Evolutionary conservation across 257 asterid species (phyloP).

Genomic region (Scutellaria minor): DNA sequence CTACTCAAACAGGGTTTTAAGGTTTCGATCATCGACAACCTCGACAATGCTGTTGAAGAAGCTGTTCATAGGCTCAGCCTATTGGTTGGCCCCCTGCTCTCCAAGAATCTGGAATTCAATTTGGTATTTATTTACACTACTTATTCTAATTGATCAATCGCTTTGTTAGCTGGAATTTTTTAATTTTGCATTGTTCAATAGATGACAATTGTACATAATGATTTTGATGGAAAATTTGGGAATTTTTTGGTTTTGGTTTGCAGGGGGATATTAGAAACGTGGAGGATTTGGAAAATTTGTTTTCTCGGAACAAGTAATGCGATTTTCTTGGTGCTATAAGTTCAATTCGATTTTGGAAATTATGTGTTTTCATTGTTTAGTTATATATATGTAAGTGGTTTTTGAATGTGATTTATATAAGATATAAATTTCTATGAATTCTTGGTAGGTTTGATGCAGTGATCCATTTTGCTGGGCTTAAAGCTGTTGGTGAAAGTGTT

Average conservation of each 20-base stretch:
- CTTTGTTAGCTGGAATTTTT: not conserved
- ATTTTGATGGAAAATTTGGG: not conserved
- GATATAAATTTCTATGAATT: constrained; percentile 1
- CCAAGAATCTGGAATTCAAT: constrained; percentile 69
- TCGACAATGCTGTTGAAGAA: constrained; percentile 79
- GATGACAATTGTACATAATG: not conserved
- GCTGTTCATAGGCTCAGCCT: constrained; percentile 64
- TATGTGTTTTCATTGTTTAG: not conserved
- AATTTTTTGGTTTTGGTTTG: constrained; percentile 33
- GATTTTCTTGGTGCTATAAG: not conserved
- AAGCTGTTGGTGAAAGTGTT: constrained; percentile 98
- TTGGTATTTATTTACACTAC: constrained; percentile 50
- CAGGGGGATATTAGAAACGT: constrained; percentile 93
- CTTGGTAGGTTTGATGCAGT: constrained; percentile 78
- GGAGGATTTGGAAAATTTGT: constrained; percentile 86
- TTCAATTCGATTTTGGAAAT: not conserved
- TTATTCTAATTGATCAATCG: not conserved
- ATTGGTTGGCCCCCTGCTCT: constrained; percentile 63
- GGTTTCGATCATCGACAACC: constrained; percentile 78
- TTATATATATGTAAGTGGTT: not conserved
- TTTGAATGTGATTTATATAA: constrained; percentile 6
- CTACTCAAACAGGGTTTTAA: constrained; percentile 74
- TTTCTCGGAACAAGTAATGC: constrained; percentile 65
- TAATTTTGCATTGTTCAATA: not conserved
- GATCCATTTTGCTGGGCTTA: constrained; percentile 93